Conservation (phyloP, 208 protist genomes). For the Leptomonas seymouri region DNA sequence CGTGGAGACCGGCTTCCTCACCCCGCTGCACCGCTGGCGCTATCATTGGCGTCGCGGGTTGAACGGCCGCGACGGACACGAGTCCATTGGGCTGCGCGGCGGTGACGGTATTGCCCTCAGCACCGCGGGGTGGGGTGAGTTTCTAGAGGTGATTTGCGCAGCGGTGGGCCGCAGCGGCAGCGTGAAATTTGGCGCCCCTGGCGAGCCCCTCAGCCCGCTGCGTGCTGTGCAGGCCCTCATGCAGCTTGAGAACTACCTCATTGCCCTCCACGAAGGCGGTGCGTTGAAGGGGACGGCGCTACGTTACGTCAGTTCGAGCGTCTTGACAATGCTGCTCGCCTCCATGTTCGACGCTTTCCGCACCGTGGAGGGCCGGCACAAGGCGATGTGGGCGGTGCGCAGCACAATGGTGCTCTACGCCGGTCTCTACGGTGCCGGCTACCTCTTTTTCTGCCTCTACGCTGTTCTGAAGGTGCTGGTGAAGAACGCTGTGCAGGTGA, state of each 20-base stretch:
- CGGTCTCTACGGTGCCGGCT: constrained; percentile 48
- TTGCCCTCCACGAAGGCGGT: constrained; percentile 58
- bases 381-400: constrained; percentile 44
- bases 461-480: constrained; percentile 63
- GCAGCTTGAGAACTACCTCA: constrained; percentile 78
- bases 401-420: constrained; percentile 46
- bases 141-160: constrained; percentile 64
- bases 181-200: constrained; percentile 31
- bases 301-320: constrained; percentile 42
- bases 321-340: constrained; percentile 47
- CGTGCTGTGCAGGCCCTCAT: constrained; percentile 70
- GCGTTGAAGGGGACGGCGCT: constrained; percentile 51
- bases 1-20: constrained; percentile 66
- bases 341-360: constrained; percentile 76
- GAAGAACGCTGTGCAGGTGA: constrained; percentile 71
- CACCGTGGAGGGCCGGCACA: constrained; percentile 43
- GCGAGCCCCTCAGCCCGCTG: constrained; percentile 54
- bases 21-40: constrained; percentile 58
- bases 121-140: constrained; percentile 68
- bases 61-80: constrained; percentile 41
- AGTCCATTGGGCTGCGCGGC: constrained; percentile 31
- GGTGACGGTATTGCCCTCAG: constrained; percentile 46
- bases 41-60: constrained; percentile 41
- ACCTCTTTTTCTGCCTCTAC: constrained; percentile 60
- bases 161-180: constrained; percentile 28